Evolutionary conservation across 768 basidiomycete species (phyloP).

Genomic region (Termitomyces sp.): DNA sequence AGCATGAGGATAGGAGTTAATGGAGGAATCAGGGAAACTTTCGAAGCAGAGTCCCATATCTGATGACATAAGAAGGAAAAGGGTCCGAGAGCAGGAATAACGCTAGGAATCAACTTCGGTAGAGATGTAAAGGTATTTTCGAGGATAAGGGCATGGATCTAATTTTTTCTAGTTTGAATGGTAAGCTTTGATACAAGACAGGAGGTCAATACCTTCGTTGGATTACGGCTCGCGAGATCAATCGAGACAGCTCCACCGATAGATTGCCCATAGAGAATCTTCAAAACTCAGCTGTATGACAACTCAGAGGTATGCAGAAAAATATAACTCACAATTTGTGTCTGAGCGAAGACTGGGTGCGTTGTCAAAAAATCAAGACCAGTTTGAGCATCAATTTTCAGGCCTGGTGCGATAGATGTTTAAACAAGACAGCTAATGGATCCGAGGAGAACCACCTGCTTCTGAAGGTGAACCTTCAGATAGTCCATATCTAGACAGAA

Average conservation of each 20-base stretch:
- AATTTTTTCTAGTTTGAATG: not conserved
- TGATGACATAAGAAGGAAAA: constrained; percentile 14
- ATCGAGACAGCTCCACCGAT: constrained; percentile 94
- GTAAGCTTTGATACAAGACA: not conserved
- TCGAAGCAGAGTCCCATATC: constrained; percentile 11
- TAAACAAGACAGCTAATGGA: not conserved
- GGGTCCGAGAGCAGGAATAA: constrained; percentile 33
- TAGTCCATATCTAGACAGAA: constrained; percentile 63
- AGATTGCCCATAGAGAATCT: constrained; percentile 80
- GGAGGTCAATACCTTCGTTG: constrained; percentile 41
- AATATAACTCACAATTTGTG: constrained; percentile 49
- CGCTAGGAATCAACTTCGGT: constrained; percentile 26
- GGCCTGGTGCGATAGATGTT: constrained; percentile 35
- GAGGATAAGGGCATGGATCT: constrained; percentile 77
- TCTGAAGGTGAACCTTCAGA: constrained; percentile 50
- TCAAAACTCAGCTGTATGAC: not conserved
- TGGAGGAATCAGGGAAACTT: constrained; percentile 50
- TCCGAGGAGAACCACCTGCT: not conserved
- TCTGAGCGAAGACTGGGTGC: constrained; percentile 57
- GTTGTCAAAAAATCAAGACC: constrained; percentile 67
- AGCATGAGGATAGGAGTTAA: constrained; percentile 77
- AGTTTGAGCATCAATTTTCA: constrained; percentile 82
- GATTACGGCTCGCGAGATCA: constrained; percentile 77
- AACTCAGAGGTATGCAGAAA: not conserved
- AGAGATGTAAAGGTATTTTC: constrained; percentile 94